A percentile compares a stretch with the other conserved stretches of the same genome.
Conservation (phyloP, 139 green algal species). For the Nannochloris sp. region DNA sequence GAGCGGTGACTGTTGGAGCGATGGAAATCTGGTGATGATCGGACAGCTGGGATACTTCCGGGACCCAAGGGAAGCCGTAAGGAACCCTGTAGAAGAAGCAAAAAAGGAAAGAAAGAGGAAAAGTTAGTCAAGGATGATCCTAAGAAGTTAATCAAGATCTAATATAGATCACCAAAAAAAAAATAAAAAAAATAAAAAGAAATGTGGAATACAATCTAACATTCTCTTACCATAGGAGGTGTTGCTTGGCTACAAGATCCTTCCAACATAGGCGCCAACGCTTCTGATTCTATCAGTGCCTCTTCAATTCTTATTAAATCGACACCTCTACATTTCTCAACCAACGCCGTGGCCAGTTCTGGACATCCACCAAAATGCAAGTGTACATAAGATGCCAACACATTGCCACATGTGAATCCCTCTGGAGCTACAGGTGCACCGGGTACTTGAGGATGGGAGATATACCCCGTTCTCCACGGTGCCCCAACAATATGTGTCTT, state of each 20-base stretch:
- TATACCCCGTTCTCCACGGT: slow-evolving; percentile 29
- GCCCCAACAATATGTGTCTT: neutral
- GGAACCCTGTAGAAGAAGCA: neutral
- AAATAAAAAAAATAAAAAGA: neutral
- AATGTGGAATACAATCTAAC: neutral
- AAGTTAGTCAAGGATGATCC: neutral
- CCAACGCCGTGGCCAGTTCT: slow-evolving; percentile 41
- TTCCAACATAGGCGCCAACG: slow-evolving; percentile 2
- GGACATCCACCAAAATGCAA: slow-evolving; percentile 73
- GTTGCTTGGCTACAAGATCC: neutral
- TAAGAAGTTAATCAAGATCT: neutral
- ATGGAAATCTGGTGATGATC: slow-evolving; percentile 17
- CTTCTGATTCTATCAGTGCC: slow-evolving; percentile 9
- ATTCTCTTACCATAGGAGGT: neutral
- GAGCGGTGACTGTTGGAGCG: neutral
- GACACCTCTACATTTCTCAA: slow-evolving; percentile 46
- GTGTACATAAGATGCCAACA: slow-evolving; percentile 80
- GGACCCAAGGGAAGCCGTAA: neutral
- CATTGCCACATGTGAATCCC: slow-evolving; percentile 59
- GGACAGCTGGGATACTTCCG: neutral
- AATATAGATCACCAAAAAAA: neutral
- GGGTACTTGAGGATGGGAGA: slow-evolving; percentile 14
- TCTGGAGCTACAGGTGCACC: slow-evolving; percentile 29
- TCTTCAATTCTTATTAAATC: slow-evolving; percentile 31
- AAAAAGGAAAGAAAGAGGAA: neutral